These are phyloP conservation scores for Sporothrix variecibatus DNA, from an alignment of 2,329 filamentous ascomycete species.

Conservation along the genomic window DNA sequence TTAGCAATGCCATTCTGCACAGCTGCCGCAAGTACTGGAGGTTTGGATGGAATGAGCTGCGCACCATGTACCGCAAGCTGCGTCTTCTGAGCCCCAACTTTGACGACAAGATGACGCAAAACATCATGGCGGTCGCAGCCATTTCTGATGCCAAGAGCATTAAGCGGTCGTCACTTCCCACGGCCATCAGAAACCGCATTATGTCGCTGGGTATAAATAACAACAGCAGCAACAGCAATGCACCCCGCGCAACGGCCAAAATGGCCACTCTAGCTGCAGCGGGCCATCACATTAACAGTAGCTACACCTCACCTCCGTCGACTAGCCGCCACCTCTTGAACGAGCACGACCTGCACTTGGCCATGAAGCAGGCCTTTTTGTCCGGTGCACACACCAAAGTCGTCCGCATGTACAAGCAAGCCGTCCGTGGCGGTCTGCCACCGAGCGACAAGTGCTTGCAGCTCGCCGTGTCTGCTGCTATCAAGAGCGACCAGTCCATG, in stretches of 20 bases:
- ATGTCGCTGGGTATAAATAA: slow-evolving; percentile 33
- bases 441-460: slow-evolving; percentile 47
- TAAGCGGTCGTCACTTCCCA: slow-evolving; percentile 17
- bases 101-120: slow-evolving; percentile 44
- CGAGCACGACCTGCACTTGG: slow-evolving; percentile 39
- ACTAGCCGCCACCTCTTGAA: slow-evolving; percentile 32
- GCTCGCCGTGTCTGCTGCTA: slow-evolving; percentile 49
- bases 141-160: slow-evolving; percentile 36
- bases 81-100: slow-evolving; percentile 37
- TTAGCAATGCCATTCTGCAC: slow-evolving; percentile 45
- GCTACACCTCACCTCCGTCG: slow-evolving; percentile 28
- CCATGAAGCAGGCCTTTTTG: slow-evolving; percentile 46
- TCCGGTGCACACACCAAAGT: slow-evolving; percentile 39
- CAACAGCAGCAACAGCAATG: slow-evolving; percentile 26
- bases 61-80: slow-evolving; percentile 40
- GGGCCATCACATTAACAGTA: slow-evolving; percentile 15
- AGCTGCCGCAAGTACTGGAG: slow-evolving; percentile 44
- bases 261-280: not conserved
- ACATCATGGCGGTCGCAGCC: slow-evolving; percentile 42
- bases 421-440: slow-evolving; percentile 40
- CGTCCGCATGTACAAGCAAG: slow-evolving; percentile 44
- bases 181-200: slow-evolving; percentile 32
- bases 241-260: not conserved
- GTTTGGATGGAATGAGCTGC: slow-evolving; percentile 41
- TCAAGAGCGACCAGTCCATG: slow-evolving; percentile 37